Conservation (phyloP, 2,329 filamentous ascomycete species). For the Epichloe bromicola region DNA sequence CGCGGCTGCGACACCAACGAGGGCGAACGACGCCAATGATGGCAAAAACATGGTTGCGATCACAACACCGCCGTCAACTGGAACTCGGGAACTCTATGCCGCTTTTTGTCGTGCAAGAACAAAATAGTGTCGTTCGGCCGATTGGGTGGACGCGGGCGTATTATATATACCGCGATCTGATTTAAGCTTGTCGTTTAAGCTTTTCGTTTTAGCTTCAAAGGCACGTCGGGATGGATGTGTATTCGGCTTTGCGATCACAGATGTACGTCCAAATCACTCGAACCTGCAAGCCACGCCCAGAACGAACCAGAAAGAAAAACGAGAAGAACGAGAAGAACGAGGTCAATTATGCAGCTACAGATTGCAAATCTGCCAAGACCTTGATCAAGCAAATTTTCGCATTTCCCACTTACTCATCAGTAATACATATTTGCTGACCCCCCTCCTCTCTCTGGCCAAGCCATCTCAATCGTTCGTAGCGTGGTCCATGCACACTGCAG, state of each 20-base stretch:
- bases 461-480: background rate
- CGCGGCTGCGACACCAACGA: constrained; percentile 7
- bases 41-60: constrained; percentile 1
- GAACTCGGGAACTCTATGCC: background rate
- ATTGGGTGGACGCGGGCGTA: background rate
- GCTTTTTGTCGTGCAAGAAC: background rate
- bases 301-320: background rate
- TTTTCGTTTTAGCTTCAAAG: constrained; percentile 1
- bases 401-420: background rate
- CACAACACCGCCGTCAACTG: background rate
- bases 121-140: background rate
- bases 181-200: background rate
- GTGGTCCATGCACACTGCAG: background rate
- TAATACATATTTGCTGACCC: background rate
- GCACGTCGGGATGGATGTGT: background rate
- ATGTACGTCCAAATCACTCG: background rate
- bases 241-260: background rate
- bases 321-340: background rate
- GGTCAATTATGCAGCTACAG: background rate
- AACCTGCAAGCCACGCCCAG: background rate
- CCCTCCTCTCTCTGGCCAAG: background rate
- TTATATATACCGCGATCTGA: background rate
- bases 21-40: background rate
- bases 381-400: background rate
- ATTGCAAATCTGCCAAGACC: background rate